Conservation (phyloP, 352 stramenopile genomes). For the Pythium phragmitis region DNA sequence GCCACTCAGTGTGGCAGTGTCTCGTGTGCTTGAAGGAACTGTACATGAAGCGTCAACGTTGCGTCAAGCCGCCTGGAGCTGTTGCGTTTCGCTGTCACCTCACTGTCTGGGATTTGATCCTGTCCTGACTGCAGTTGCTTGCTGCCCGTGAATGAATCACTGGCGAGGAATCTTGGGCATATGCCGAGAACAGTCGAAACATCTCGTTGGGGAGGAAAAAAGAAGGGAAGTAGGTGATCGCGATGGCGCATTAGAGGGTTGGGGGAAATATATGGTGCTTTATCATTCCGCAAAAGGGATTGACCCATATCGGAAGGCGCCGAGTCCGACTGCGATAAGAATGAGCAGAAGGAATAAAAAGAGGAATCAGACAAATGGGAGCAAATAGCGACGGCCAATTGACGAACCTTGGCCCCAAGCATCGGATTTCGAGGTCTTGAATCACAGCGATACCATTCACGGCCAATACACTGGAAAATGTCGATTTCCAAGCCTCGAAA, state of each 20-base stretch:
- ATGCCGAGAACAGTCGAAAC: conserved; percentile 3
- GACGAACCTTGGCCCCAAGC: not conserved
- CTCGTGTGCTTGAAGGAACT: conserved; percentile 8
- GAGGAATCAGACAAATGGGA: too few species aligned
- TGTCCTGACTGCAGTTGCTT: too few species aligned
- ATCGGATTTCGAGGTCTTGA: not conserved
- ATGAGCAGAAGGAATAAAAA: not conserved
- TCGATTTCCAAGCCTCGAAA: not conserved
- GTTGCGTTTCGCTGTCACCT: conserved; percentile 5
- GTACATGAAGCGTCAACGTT: too few species aligned
- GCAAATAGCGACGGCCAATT: too few species aligned
- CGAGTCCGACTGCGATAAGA: not conserved
- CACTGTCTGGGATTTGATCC: not conserved
- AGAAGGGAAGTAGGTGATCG: too few species aligned
- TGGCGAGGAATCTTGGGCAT: not conserved
- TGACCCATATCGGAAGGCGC: too few species aligned
- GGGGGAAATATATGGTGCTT: too few species aligned
- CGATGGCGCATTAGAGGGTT: too few species aligned
- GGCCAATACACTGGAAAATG: not conserved
- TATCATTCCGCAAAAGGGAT: too few species aligned
- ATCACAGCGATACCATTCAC: not conserved
- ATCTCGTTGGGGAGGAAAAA: not conserved
- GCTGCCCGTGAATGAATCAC: not conserved
- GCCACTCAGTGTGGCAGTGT: not conserved
- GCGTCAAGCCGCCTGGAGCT: not conserved